A percentile compares a stretch with the other conserved stretches of the same genome.
These are phyloP conservation scores for Globisporangium alternatum DNA, from an alignment of 352 stramenopile species.

Conservation along the genomic window DNA sequence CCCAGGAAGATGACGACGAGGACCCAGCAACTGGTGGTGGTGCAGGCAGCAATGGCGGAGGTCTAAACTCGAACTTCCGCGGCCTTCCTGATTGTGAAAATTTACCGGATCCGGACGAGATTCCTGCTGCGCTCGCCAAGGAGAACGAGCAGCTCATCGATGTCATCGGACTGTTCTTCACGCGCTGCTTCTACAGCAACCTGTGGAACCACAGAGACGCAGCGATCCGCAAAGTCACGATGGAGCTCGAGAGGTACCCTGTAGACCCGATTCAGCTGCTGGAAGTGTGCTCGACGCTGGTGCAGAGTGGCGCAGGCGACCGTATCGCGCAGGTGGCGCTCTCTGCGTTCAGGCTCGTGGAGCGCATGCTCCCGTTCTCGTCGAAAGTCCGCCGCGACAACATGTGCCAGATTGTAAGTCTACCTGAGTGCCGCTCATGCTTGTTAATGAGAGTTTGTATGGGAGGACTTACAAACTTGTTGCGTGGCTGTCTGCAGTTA, in stretches of 20 bases:
- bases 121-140: slow-evolving; percentile 62
- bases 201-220: slow-evolving; percentile 84
- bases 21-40: slow-evolving; percentile 16
- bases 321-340: slow-evolving; percentile 74
- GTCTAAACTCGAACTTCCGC: slow-evolving; percentile 49
- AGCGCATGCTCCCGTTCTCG: slow-evolving; percentile 55
- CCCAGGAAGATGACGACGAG: slow-evolving; percentile 21
- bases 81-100: slow-evolving; percentile 69
- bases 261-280: slow-evolving; percentile 47
- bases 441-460: background rate
- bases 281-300: slow-evolving; percentile 62
- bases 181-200: slow-evolving; percentile 84
- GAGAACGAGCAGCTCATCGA: slow-evolving; percentile 75
- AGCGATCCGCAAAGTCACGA: slow-evolving; percentile 81
- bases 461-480: no score
- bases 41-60: slow-evolving; percentile 4
- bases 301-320: slow-evolving; percentile 69
- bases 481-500: slow-evolving; percentile 30
- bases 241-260: slow-evolving; percentile 60
- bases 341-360: slow-evolving; percentile 64
- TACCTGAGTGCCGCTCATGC: background rate
- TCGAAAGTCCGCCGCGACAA: slow-evolving; percentile 48
- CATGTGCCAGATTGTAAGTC: slow-evolving; percentile 66
- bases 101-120: slow-evolving; percentile 67
- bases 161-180: slow-evolving; percentile 76